These are phyloP conservation scores for Cynara cardunculus DNA, from an alignment of 129 eudicot genomes.

Conservation along the genomic window DNA sequence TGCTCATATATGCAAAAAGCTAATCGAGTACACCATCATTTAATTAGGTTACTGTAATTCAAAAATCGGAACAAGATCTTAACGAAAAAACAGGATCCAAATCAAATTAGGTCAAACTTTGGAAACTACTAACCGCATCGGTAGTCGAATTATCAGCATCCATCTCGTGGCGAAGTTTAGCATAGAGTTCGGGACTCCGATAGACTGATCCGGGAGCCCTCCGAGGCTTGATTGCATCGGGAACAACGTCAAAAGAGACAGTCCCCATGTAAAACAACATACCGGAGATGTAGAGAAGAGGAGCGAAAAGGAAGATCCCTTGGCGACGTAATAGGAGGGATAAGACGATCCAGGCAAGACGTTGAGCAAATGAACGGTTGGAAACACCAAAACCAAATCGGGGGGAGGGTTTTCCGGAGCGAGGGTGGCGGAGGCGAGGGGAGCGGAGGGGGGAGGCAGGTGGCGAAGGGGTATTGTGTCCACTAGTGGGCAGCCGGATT, in stretches of 20 bases:
- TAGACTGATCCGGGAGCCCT: constrained; percentile 73
- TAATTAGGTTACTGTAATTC: neutral
- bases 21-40: neutral
- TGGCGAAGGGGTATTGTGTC: constrained; percentile 76
- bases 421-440: constrained; percentile 60
- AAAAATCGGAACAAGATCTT: neutral
- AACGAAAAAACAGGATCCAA: constrained; percentile 8
- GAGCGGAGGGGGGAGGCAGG: constrained; percentile 80
- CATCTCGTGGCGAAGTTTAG: constrained; percentile 68
- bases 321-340: constrained; percentile 65
- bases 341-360: constrained; percentile 57
- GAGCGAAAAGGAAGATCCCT: constrained; percentile 75
- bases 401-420: constrained; percentile 36
- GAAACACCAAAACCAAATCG: constrained; percentile 29
- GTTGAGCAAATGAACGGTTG: constrained; percentile 54
- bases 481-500: constrained; percentile 82
- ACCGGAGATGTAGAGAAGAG: constrained; percentile 62
- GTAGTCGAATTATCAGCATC: constrained; percentile 61
- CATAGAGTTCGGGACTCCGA: constrained; percentile 71
- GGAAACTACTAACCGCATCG: constrained; percentile 60
- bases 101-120: constrained; percentile 17
- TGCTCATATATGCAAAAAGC: neutral
- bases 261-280: constrained; percentile 81
- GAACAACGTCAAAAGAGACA: constrained; percentile 66
- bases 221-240: constrained; percentile 47